Evolutionary conservation across 176 grass and related monocot genomes (phyloP), one percentile per base, ranked within the genome.

Genomic region (Rhipidocladum racemiflorum): DNA sequence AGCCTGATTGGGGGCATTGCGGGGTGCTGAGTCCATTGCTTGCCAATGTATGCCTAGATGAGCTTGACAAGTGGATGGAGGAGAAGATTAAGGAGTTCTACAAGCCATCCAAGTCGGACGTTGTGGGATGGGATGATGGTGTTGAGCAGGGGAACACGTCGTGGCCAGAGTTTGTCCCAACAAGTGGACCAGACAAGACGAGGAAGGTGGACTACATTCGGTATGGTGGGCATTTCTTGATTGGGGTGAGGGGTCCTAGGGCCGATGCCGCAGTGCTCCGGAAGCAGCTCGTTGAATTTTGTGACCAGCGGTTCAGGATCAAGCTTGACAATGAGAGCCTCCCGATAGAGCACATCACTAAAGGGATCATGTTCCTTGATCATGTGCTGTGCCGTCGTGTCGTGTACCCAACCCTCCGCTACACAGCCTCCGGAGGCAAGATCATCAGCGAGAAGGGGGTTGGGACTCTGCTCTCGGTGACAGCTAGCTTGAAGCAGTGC

Each of bases 381-480:
- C 96, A 98, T 85, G 92, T 98, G 32, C 81, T 98, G 38, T 98
- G 96, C 65, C 88, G 92, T 29, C 81, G 95, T 78, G 96, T 98
- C 21, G 96, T 98, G 40, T 98, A 98, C 77, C 95, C 95, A 62
- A 98, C 96, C 2, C 85, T 98, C 13, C 89, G 92, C 61, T 98
- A 95, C 67, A 93, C 92, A 18, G 96, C 96, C 18, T 84, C 95
- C 4, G 95, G 96, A 23, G 96, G 96, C 35, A 95, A 98, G 85
- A 98, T 98, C 89, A 95, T 98, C 42, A 98, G 96, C 64, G 96
- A 98, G 79, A 98, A 98, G 75, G 96, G 96, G 23, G 92, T 98
- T 46, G 96, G 92, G 25, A 95, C 96, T n/a, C 83, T 98, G 55
- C 85, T 98, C 4, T 98, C 92, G 1, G 96, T 98, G 55, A 95